A percentile compares a stretch with the other conserved stretches of the same genome.
These are phyloP conservation scores for Takashimella koratensis DNA, from an alignment of 1,284 basidiomycete species.

Conservation along the genomic window DNA sequence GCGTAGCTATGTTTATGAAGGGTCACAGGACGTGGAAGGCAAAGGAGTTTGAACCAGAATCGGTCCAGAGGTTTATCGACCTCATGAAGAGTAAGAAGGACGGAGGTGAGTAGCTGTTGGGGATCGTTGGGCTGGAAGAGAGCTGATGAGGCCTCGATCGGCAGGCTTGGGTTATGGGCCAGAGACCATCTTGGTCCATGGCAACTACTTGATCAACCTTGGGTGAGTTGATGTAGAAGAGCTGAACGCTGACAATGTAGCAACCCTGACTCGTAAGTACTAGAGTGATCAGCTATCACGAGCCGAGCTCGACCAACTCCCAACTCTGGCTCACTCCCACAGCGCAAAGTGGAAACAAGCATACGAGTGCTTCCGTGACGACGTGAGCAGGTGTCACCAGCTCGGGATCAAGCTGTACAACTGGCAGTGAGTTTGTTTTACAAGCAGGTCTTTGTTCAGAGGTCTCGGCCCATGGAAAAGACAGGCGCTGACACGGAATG, in stretches of 20 bases:
- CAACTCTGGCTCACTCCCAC: too few relatives aligned
- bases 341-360: conserved; percentile 72
- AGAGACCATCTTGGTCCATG: conserved; percentile 68
- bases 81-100: conserved; percentile 51
- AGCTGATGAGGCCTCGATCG: neutral
- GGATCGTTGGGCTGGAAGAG: neutral
- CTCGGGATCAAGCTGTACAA: conserved; percentile 74
- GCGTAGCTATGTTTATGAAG: conserved; percentile 79
- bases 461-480: too few relatives aligned
- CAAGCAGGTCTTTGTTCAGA: too few relatives aligned
- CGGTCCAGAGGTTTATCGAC: conserved; percentile 57
- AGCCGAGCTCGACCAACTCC: too few relatives aligned
- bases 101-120: conserved; percentile 29
- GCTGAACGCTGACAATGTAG: conserved; percentile 10
- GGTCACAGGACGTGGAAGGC: conserved; percentile 76
- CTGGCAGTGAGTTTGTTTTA: conserved; percentile 63
- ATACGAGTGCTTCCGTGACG: conserved; percentile 77
- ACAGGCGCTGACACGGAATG: too few relatives aligned
- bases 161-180: conserved; percentile 57
- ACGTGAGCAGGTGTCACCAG: conserved; percentile 72
- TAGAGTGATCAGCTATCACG: neutral
- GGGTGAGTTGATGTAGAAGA: conserved; percentile 46
- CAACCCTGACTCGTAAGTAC: conserved; percentile 67
- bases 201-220: conserved; percentile 79
- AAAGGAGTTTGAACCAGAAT: conserved; percentile 56